phyloP scores from a whole-genome alignment of 306 rosid genomes.

The Prosopis cineraria region DNA sequence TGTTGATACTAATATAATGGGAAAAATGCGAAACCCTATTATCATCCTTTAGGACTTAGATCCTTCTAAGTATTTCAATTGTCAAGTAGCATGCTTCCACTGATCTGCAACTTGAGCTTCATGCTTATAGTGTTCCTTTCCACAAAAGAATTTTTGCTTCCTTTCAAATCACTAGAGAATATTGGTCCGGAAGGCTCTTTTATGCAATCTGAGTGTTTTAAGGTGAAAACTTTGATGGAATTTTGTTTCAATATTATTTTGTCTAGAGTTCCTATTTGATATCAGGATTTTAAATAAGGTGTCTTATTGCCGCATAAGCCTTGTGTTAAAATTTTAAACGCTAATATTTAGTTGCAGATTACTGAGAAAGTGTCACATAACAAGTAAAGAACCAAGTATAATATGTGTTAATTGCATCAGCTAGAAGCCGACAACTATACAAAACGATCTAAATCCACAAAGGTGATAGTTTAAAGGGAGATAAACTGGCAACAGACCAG shows the following conservation, averaged over 20 bases:
- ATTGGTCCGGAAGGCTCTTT: not conserved
- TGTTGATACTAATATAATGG: not conserved
- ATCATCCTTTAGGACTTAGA: not conserved
- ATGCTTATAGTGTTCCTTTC: not conserved
- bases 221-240: not conserved
- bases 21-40: not conserved
- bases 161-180: not conserved
- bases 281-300: not conserved
- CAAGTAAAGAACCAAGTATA: not conserved
- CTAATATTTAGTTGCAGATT: not conserved
- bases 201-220: not conserved
- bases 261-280: not conserved
- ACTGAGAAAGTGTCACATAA: not conserved
- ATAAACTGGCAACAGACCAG: not conserved
- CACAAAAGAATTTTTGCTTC: not conserved
- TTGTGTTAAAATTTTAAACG: not conserved
- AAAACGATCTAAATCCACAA: not conserved
- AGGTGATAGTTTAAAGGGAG: not conserved
- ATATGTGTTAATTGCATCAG: not conserved
- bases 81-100: no score
- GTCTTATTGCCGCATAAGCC: not conserved
- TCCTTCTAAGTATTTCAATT: no score
- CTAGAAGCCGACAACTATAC: not conserved
- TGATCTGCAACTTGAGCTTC: not conserved
- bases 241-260: not conserved